Evolutionary conservation across 495 filamentous ascomycete species (phyloP), one percentile per base, ranked within the genome.

Genomic region (Daldinia decipiens): DNA sequence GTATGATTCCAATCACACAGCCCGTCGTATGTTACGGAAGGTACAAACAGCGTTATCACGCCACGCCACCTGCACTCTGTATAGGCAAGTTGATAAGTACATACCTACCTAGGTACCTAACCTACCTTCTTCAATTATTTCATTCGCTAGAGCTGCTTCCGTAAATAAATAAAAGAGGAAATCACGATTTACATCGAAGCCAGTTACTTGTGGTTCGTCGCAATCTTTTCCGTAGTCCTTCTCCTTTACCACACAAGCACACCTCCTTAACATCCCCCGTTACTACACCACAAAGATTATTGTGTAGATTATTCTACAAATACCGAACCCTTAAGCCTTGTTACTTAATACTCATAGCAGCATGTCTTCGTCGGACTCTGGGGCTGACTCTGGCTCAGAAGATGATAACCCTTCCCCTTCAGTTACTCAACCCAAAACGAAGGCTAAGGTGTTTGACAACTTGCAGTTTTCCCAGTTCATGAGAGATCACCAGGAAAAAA

Each of bases 381-480:
- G 34, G 7, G 51, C 39, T 8, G 65, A 75, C 19, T 66, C 71
- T 11, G 67, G 72, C 50, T 65, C 55, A 36, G 75, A 68, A 59
- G 69, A 70, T 39, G 74, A 75, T 39, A 72, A 62, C 40, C 59
- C 68, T 47, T 69, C 77, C 34, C 40, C 59, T 43, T 73, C 55
- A 60, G 38, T 67, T 0, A 40, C 75, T 40, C 73, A 81, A 27
- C 50, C 72, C 21, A 59, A 56, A 4, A 66, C 74, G 17, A 70
- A 75, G 51, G 74, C 74, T 21, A 82, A 81, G 55, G 74, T 82
- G 39, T 83, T 85, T 2, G 81, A 87, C 57, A 81, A 80, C 13
- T 8, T 61, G 15, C 56, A 73, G 45, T 73, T 73, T 34, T 65
- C 70, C 5, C 70, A 73, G 29, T 73, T 73, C 21, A 61, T 74